Conservation (phyloP, 1,284 basidiomycete species). For the Leccinum griseonigrum region DNA sequence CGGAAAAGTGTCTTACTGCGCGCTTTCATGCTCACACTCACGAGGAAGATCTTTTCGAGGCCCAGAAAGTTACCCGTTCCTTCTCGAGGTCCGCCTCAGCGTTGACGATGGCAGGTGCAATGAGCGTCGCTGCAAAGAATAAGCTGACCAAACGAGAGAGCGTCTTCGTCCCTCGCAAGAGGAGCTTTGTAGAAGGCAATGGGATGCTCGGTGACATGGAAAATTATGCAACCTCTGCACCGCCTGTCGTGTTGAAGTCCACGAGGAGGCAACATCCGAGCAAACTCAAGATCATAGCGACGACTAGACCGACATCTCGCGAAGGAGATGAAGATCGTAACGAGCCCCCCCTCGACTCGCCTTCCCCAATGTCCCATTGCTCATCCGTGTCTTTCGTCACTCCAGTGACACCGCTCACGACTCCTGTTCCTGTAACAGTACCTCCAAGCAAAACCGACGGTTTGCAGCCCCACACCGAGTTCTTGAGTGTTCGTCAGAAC, state of each 20-base stretch:
- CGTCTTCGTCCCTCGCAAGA: slow-evolving; percentile 56
- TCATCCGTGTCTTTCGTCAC: slow-evolving; percentile 43
- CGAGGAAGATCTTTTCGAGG: slow-evolving; percentile 62
- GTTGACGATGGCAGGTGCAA: slow-evolving; percentile 51
- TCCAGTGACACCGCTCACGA: slow-evolving; percentile 37
- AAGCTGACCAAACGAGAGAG: slow-evolving; percentile 65
- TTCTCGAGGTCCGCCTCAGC: slow-evolving; percentile 48
- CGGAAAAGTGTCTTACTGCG: slow-evolving; percentile 59
- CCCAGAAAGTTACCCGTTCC: slow-evolving; percentile 43
- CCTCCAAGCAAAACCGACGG: slow-evolving; percentile 23
- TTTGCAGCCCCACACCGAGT: slow-evolving; percentile 30
- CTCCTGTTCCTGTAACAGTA: slow-evolving; percentile 24
- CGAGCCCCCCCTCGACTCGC: slow-evolving; percentile 34
- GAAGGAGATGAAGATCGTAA: slow-evolving; percentile 23
- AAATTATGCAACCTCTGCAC: slow-evolving; percentile 14
- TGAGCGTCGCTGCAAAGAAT: slow-evolving; percentile 52
- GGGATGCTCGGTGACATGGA: slow-evolving; percentile 18
- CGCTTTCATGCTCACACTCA: slow-evolving; percentile 57
- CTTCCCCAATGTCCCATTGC: slow-evolving; percentile 48
- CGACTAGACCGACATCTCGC: slow-evolving; percentile 20
- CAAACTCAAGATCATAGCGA: slow-evolving; percentile 44
- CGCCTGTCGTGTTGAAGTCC: slow-evolving; percentile 11
- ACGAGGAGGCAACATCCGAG: slow-evolving; percentile 41
- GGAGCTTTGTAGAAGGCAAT: slow-evolving; percentile 39
- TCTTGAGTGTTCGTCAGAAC: slow-evolving; percentile 23